phyloP scores from a whole-genome alignment of 352 stramenopile genomes.

The Stramenopiles sp. region DNA sequence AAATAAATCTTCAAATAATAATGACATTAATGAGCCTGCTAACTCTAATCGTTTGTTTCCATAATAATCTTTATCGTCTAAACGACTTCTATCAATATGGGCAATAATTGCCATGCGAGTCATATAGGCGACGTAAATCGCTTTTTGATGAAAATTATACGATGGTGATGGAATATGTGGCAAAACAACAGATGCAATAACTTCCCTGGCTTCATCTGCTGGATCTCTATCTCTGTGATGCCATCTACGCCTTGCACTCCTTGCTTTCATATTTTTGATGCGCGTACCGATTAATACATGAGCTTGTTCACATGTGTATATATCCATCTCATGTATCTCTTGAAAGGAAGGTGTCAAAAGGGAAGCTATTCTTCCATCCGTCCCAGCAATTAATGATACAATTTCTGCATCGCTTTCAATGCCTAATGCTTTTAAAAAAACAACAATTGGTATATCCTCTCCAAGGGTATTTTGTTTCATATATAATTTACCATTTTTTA shows the following conservation, averaged over 20 bases:
- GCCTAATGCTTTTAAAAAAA: slow-evolving; percentile 91
- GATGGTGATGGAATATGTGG: slow-evolving; percentile 92
- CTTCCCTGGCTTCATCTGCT: slow-evolving; percentile 84
- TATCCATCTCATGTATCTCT: slow-evolving; percentile 74
- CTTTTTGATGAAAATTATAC: slow-evolving; percentile 92
- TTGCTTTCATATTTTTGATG: slow-evolving; percentile 18
- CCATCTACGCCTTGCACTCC: slow-evolving; percentile 11
- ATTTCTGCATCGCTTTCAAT: slow-evolving; percentile 95
- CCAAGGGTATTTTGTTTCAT: slow-evolving; percentile 93
- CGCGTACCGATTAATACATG: slow-evolving; percentile 14
- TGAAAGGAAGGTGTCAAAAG: slow-evolving; percentile 82
- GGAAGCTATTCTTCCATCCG: slow-evolving; percentile 76
- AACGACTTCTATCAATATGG: slow-evolving; percentile 43
- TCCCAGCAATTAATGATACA: slow-evolving; percentile 71
- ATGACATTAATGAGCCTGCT: slow-evolving; percentile 83
- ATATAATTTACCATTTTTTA: slow-evolving; percentile 87
- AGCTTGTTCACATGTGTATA: slow-evolving; percentile 47
- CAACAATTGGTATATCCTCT: slow-evolving; percentile 89
- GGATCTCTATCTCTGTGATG: slow-evolving; percentile 28
- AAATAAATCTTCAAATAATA: slow-evolving; percentile 97
- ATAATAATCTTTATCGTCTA: slow-evolving; percentile 99
- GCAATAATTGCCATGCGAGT: slow-evolving; percentile 63
- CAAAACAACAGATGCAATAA: slow-evolving; percentile 91
- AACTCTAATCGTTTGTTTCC: slow-evolving; percentile 99
- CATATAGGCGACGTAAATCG: slow-evolving; percentile 93